Base-by-base conservation (phyloP, 2,329 filamentous ascomycete genomes). In the Diaporthe ampelina region DNA sequence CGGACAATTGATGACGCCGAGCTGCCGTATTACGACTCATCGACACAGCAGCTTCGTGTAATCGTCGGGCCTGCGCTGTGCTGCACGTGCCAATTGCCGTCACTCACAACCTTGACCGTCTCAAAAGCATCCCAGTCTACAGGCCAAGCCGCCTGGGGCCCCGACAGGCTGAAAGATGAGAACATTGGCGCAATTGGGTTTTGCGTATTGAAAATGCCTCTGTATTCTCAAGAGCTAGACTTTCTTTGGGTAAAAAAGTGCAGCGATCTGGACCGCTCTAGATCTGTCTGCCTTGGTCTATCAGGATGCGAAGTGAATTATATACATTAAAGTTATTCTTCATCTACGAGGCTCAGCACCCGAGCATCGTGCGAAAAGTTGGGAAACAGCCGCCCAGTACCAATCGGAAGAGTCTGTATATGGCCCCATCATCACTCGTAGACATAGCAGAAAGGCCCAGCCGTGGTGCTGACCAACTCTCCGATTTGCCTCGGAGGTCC, bases 361-460 rank as follows among this genome's bases (percentile, higher is more conserved):
- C 45, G 32, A 37, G 4, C 19, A 58, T 32, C 26, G 9, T 57
- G 11, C 32, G 21, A 24, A 11, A 24, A 24, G 3, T 37, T 10
- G 35, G 21, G 10, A n/a, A 24, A 58, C 1, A 24, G 15, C 6
- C 10, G 21, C 3, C n/a, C 1, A 40, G 6, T 40, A 15, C 13
- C 57, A 40, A 26, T 59, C 35, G 7, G n/a, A 26, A 59, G 6
- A 1, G 7, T 37, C 4, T 11, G 11, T 5, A 35, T 4, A 40
- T 58, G 37, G 32, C 21, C n/a, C 10, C 57, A 10, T n/a, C 13
- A 17, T 59, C 21, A 76, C 32, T 70, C 29, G 54, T 76, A 75
- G 6, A 75, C 37, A 26, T 74, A 75, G 71, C 75, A 76, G 19
- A 76, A 75, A n/a, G 63, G 35, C 9, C 73, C 75, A 8, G 21